These are phyloP conservation scores for Eutypella sp. DNA, from an alignment of 2,329 filamentous ascomycete genomes.

Conservation along the genomic window DNA sequence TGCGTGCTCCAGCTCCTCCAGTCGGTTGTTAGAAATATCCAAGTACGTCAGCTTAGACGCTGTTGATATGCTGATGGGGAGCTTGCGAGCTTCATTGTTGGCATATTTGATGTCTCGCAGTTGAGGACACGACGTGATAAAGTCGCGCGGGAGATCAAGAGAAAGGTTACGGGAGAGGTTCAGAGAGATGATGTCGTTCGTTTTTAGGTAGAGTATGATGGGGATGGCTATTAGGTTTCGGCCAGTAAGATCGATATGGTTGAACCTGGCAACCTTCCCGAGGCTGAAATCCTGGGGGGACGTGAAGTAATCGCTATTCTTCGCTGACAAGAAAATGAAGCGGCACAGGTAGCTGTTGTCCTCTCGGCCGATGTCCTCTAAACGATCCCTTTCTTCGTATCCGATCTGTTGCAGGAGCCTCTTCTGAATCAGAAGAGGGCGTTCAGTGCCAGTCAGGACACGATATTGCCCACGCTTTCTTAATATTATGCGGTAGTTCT, in stretches of 20 bases:
- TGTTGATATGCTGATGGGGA: slow-evolving; percentile 78
- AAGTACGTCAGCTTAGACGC: slow-evolving; percentile 80
- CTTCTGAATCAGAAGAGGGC: slow-evolving; percentile 88
- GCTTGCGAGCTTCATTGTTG: slow-evolving; percentile 83
- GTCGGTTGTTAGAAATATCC: slow-evolving; percentile 89
- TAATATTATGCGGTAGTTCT: slow-evolving; percentile 94
- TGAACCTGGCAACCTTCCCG: slow-evolving; percentile 82
- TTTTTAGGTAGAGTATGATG: slow-evolving; percentile 87
- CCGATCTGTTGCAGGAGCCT: slow-evolving; percentile 84
- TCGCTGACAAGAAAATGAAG: slow-evolving; percentile 88
- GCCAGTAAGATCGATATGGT: slow-evolving; percentile 85
- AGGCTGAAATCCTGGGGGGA: slow-evolving; percentile 75
- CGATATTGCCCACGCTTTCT: slow-evolving; percentile 86
- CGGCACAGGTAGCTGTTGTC: slow-evolving; percentile 96
- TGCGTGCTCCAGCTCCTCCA: slow-evolving; percentile 82
- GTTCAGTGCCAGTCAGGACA: slow-evolving; percentile 71
- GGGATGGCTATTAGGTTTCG: slow-evolving; percentile 92
- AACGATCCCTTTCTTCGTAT: slow-evolving; percentile 77
- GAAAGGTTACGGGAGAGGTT: slow-evolving; percentile 92
- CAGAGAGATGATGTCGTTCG: slow-evolving; percentile 86
- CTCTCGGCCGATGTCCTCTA: slow-evolving; percentile 91
- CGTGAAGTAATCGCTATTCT: slow-evolving; percentile 75
- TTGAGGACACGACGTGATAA: slow-evolving; percentile 88
- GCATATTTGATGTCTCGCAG: slow-evolving; percentile 93
- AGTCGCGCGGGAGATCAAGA: slow-evolving; percentile 89